Base-by-base conservation (phyloP, 805 yeast genomes). In the Nakazawaea molendinolei region DNA sequence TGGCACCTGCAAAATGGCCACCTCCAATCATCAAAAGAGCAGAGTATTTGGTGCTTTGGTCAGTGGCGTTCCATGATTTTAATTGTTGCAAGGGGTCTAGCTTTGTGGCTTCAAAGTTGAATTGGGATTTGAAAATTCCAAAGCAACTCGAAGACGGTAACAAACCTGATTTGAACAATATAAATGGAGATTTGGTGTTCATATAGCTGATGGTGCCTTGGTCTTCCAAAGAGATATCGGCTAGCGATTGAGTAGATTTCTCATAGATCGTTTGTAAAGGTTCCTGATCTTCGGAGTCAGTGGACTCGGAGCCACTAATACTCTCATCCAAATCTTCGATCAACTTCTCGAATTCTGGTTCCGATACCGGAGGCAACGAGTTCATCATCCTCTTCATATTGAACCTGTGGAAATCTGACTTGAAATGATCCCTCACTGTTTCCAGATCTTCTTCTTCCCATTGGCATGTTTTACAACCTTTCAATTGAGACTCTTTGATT, bases 1-100 rank as follows among this genome's bases (percentile, higher is more conserved):
- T 82, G 0, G 96, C 96, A 14, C 92, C 98, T 0, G 97, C 95
- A 64, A 92, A 92, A 60, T 92, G 97, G 28, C 98, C 98, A 29
- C 97, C 97, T 12, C 97, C 97, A 36, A 92, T 74, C 95, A 92
- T 86, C 46, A 92, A 73, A 9, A 92, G 56, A 1, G 95, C 95
- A 5, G 95, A 84, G 30, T 68, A 67, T 3, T 61, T 60, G 0
- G 49, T 42, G 2, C 33, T 8, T 44, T 38, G 44, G 8, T 39
- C 31, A 5, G 18, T 31, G 10, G 24, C 37, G 39, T 49, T 64
- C 69, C 69, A 69, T 21, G 47, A 32, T 20, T 51, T 48, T n/a
- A 85, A 46, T 0, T 69, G 51, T n/a, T 57, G 59, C 5, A 74
- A 44, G 0, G 95, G 92, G 3, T 60, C 55, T 2, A 58, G 48